These are phyloP conservation scores for Colletotrichum aenigma DNA, from an alignment of 2,329 filamentous ascomycete species.

Conservation along the genomic window DNA sequence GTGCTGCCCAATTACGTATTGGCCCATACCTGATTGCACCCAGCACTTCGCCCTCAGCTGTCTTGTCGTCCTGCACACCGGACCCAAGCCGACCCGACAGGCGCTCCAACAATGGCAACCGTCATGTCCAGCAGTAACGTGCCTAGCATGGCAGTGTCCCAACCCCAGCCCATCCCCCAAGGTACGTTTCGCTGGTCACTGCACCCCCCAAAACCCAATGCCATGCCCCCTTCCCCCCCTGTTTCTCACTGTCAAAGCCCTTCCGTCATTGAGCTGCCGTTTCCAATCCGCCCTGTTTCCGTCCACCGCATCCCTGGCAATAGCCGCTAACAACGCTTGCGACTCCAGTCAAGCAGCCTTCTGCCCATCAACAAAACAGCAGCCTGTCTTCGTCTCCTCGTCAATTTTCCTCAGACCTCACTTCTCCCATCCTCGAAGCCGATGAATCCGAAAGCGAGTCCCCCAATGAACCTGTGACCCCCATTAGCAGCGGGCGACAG, in stretches of 20 bases:
- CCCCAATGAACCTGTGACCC: constrained; percentile 65
- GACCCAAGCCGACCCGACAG: background rate
- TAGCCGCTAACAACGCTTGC: constrained; percentile 11
- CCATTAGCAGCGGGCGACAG: constrained; percentile 58
- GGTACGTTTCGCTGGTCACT: background rate
- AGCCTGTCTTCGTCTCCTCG: constrained; percentile 45
- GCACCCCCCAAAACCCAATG: background rate
- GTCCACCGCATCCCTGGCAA: constrained; percentile 12
- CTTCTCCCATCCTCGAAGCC: constrained; percentile 59
- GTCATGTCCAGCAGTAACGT: background rate
- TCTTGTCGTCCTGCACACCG: constrained; percentile 1
- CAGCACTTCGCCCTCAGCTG: background rate
- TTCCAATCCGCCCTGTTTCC: constrained; percentile 16
- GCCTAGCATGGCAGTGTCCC: background rate
- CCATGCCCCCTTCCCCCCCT: background rate
- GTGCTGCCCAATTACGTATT: constrained; percentile 18
- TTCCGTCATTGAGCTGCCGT: constrained; percentile 12
- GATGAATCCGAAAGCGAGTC: constrained; percentile 66
- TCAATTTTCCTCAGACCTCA: constrained; percentile 53
- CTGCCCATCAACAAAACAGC: constrained; percentile 14
- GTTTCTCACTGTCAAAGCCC: background rate
- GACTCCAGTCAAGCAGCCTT: constrained; percentile 5
- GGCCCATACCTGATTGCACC: constrained; percentile 7
- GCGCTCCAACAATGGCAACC: constrained; percentile 2
- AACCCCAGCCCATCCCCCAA: constrained; percentile 4